Evolutionary conservation across 106 monocot genomes (phyloP).

Genomic region (Iris macrosiphon): DNA sequence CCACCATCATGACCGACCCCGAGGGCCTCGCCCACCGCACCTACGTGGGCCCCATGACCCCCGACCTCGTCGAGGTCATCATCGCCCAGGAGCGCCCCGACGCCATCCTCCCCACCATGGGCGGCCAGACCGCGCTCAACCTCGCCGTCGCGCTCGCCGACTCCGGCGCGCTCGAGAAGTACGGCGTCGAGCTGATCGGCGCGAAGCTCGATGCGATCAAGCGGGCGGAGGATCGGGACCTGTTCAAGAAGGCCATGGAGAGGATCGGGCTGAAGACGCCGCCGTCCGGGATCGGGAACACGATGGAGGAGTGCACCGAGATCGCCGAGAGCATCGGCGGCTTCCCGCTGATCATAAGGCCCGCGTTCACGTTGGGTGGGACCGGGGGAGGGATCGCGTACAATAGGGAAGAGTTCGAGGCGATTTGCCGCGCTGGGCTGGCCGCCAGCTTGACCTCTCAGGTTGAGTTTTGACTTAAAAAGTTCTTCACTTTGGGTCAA

Average conservation of each 20-base stretch:
- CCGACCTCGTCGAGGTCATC: constrained; percentile 68
- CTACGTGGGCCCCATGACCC: constrained; percentile 94
- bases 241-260: constrained; percentile 87
- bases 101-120: constrained; percentile 96
- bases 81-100: constrained; percentile 74
- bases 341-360: constrained; percentile 83
- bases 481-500: too few relatives aligned
- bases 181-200: constrained; percentile 76
- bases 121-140: constrained; percentile 98
- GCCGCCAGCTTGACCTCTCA: constrained; percentile 75
- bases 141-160: constrained; percentile 86
- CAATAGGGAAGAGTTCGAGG: constrained; percentile 77
- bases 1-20: constrained; percentile 99
- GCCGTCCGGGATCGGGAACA: constrained; percentile 87
- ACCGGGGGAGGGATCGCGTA: constrained; percentile 98
- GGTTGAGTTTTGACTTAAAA: constrained; percentile 35
- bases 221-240: constrained; percentile 80
- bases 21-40: constrained; percentile 67
- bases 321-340: constrained; percentile 75
- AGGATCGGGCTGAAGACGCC: constrained; percentile 89
- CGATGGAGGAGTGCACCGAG: constrained; percentile 65
- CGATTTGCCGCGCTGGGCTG: constrained; percentile 71
- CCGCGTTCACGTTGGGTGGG: constrained; percentile 88
- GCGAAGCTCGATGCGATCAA: constrained; percentile 82
- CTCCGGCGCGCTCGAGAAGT: constrained; percentile 56